These are phyloP conservation scores for Toxicodendron radicans DNA, from an alignment of 345 rosid genomes.

Conservation along the genomic window DNA sequence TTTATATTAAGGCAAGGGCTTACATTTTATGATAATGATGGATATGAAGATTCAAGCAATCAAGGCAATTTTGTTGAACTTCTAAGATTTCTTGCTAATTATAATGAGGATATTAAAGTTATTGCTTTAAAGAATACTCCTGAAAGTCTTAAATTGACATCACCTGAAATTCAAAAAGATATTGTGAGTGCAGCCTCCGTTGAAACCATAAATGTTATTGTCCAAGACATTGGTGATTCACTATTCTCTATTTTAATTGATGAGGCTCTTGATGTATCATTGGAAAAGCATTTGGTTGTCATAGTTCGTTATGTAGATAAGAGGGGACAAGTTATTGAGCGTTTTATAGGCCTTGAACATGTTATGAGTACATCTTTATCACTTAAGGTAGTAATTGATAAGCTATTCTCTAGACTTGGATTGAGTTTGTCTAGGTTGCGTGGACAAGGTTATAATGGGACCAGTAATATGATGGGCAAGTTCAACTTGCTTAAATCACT, in stretches of 20 bases:
- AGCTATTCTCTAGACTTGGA: background rate
- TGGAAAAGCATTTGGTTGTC: background rate
- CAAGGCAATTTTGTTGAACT: slow-evolving; percentile 6
- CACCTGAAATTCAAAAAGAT: background rate
- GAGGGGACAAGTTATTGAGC: background rate
- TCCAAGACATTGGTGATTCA: background rate
- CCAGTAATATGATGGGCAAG: background rate
- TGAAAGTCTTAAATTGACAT: background rate
- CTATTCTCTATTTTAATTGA: background rate
- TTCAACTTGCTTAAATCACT: background rate
- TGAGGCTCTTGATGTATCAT: background rate
- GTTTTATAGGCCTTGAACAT: background rate
- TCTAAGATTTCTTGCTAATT: background rate
- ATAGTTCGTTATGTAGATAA: background rate
- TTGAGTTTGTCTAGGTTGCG: background rate
- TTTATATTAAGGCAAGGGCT: slow-evolving; percentile 11
- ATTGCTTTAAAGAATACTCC: background rate
- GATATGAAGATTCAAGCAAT: background rate
- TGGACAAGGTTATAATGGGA: background rate
- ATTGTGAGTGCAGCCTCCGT: background rate
- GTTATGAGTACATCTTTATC: background rate
- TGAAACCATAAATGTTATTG: background rate
- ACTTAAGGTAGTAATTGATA: background rate
- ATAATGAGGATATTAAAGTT: background rate
- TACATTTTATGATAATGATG: slow-evolving; percentile 11